A percentile compares a stretch with the other conserved stretches of the same genome.
Evolutionary conservation across 495 filamentous ascomycete genomes (phyloP).

Genomic region (Penicillium robsamsonii): DNA sequence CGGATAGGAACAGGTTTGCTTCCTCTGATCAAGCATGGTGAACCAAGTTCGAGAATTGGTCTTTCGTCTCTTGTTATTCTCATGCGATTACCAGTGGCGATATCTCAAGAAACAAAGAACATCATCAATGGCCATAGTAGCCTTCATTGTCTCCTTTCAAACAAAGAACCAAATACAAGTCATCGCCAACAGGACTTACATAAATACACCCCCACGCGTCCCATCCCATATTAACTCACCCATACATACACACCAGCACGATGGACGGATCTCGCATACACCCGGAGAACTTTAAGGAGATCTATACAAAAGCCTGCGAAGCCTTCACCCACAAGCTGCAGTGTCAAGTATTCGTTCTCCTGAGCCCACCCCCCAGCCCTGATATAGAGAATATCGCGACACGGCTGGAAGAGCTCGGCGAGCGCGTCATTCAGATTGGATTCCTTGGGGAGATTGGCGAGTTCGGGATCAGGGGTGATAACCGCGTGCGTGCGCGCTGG

Average conservation of each 20-base stretch:
- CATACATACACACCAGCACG: neutral
- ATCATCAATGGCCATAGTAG: neutral
- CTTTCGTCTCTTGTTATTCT: neutral
- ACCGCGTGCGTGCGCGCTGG: neutral
- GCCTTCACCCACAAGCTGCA: conserved; percentile 3
- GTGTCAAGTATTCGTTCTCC: neutral
- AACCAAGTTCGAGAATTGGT: neutral
- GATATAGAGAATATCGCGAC: neutral
- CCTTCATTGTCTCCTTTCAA: neutral
- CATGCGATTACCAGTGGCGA: neutral
- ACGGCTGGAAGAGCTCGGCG: neutral
- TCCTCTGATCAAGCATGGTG: neutral
- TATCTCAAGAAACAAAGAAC: neutral
- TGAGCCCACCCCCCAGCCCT: neutral
- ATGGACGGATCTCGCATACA: neutral
- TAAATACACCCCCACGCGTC: neutral
- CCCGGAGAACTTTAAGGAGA: neutral
- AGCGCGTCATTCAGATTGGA: neutral
- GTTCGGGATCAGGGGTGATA: neutral
- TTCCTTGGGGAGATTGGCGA: conserved; percentile 1
- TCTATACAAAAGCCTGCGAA: conserved; percentile 2
- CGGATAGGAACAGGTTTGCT: neutral
- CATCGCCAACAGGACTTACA: neutral
- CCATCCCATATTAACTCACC: neutral
- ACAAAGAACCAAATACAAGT: conserved; percentile 1